Evolutionary conservation across 345 rosid species (phyloP), one percentile per base, ranked within the genome.

Genomic region (Corchorus capsularis): DNA sequence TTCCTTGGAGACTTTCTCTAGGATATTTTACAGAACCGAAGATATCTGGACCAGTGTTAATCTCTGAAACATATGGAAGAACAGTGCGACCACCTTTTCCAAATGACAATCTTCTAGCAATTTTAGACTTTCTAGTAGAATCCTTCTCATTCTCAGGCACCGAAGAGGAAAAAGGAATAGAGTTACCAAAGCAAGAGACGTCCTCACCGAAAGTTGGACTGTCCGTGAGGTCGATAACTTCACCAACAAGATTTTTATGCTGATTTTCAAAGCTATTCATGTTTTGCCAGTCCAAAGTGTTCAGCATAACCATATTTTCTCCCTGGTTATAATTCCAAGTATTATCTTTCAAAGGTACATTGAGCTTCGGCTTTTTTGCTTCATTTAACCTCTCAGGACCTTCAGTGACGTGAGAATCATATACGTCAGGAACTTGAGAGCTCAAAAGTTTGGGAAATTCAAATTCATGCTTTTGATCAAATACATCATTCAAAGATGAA

Each of bases 91-190:
- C 63, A 79, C 78, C 70, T 72, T 54, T 83, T 59, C 71, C 77
- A 73, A 82, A 91, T 71, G 93, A 85, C 83, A 87, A 63, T 84
- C 83, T 88, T 80, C 96, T 85, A 15, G 82, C 86, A 66, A 75
- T 75, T 74, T 80, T 85, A 45, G 90, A 75, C 82, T 82, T 87
- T 74, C 82, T 88, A 50, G 70, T 76, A 50, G 84, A 77, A 72
- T 86, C 84, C 35, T 82, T 71, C 79, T 80, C 83, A 65, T 67
- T 79, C 77, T 85, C 89, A 75, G 86, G 84, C 59, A 75, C 79
- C 70, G 71, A 80, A 68, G 85, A 79, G 71, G 85, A 75, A 57
- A 80, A 80, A 69, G 78, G 59, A 32, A 76, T 69, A 32, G 81
- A 81, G 37, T 82, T 81, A 47, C 83, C 71, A 20, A 78, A 75